Percentiles rank a stretch among this genome's conserved stretches.
These are phyloP conservation scores for Castanea sativa DNA, from an alignment of 306 rosid species.

Conservation along the genomic window DNA sequence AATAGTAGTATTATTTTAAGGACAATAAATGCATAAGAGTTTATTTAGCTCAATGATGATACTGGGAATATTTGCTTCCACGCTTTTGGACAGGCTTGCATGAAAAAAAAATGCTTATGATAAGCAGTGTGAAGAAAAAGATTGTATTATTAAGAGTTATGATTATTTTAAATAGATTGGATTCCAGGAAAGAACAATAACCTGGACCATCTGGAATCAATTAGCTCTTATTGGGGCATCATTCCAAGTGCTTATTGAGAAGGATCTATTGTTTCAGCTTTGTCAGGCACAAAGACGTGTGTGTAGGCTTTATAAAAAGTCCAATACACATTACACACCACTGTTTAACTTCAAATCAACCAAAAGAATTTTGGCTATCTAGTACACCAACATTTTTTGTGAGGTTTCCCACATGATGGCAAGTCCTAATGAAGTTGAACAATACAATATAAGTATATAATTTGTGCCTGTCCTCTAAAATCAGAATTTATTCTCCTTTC, in stretches of 20 bases:
- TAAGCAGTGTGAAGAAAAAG: not conserved
- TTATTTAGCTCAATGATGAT: not conserved
- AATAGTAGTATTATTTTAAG: not conserved
- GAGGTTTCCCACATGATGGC: conserved; percentile 1
- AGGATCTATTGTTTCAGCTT: not conserved
- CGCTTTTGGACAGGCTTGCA: not conserved
- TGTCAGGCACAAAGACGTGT: conserved; percentile 1
- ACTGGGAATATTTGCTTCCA: not conserved
- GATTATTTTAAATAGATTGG: not conserved
- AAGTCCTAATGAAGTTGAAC: conserved; percentile 12
- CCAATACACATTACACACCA: not conserved
- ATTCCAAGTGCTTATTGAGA: not conserved
- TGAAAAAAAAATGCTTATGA: not conserved
- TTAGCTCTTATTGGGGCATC: conserved; percentile 1
- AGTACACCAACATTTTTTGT: not conserved
- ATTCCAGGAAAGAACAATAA: not conserved
- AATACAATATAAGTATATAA: not conserved
- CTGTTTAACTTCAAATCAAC: conserved; percentile 1
- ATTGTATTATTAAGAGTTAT: not conserved
- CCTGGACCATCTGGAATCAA: not conserved
- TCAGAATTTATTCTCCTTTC: conserved; percentile 30
- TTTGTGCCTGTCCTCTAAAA: conserved; percentile 10
- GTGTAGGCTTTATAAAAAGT: conserved; percentile 16
- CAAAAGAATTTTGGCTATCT: not conserved
- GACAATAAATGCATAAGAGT: no score